A percentile compares a stretch with the other conserved stretches of the same genome.
Evolutionary conservation across 192 early-diverging fungal genomes (phyloP).

Genomic region (Linnemannia elongata): DNA sequence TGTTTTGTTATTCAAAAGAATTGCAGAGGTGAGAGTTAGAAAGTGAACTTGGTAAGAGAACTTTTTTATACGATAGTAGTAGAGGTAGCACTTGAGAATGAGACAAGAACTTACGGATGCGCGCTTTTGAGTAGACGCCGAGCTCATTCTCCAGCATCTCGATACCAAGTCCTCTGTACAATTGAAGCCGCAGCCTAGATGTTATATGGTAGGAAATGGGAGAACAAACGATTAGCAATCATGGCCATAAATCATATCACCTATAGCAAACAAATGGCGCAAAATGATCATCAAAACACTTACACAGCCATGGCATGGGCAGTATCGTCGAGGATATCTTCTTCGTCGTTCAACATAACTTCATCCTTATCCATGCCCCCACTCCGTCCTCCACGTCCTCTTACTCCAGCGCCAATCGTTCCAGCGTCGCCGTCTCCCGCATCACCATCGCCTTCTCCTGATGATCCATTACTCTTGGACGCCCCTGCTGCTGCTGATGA

Average conservation of each 20-base stretch:
- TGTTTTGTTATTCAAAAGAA: neutral
- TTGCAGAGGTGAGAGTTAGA: neutral
- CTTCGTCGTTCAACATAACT: conserved; percentile 16
- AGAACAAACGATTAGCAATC: neutral
- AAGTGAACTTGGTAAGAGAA: neutral
- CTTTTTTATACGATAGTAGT: neutral
- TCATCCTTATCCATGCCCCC: conserved; percentile 9
- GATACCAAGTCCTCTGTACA: conserved; percentile 57
- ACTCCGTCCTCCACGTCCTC: neutral
- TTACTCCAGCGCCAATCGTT: neutral
- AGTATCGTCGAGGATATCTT: conserved; percentile 31
- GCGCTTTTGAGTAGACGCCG: conserved; percentile 46
- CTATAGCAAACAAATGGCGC: neutral
- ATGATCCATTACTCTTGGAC: neutral
- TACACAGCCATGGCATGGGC: conserved; percentile 51
- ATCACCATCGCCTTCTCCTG: neutral
- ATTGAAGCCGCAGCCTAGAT: conserved; percentile 44
- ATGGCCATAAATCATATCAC: neutral
- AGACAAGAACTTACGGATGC: conserved; percentile 41
- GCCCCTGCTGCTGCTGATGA: neutral
- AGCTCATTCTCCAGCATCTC: conserved; percentile 57
- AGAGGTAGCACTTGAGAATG: neutral
- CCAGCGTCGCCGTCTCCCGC: neutral
- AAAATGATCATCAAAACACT: neutral
- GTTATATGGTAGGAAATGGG: neutral